phyloP scores from a whole-genome alignment of 108 stramenopile genomes.

The Nitzschia putrida region DNA sequence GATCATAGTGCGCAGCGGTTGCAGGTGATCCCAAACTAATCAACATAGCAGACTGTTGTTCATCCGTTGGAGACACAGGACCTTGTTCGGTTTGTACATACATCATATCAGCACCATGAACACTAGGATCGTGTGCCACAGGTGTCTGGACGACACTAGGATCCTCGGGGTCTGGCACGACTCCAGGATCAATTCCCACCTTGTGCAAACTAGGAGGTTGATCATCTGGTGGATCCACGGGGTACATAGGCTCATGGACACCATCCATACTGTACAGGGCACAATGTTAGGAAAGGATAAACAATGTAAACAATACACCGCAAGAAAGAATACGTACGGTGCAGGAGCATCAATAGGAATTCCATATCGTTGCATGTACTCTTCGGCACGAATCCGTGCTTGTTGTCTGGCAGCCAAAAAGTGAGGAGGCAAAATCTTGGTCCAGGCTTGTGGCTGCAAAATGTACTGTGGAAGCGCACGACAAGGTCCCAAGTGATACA shows the following conservation, averaged over 20 bases:
- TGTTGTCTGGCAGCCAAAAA: constrained; percentile 69
- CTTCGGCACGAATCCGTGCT: constrained; percentile 67
- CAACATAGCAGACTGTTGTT: constrained; percentile 6
- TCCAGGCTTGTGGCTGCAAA: constrained; percentile 80
- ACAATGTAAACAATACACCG: neutral
- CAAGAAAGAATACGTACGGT: too few species aligned
- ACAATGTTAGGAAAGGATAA: too few species aligned
- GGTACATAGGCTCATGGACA: neutral
- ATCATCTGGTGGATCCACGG: constrained; percentile 56
- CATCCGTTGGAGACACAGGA: neutral
- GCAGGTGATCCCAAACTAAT: neutral
- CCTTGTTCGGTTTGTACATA: neutral
- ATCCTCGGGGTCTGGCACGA: constrained; percentile 7
- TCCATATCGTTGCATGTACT: constrained; percentile 45
- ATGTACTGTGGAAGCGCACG: constrained; percentile 81
- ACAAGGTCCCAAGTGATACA: constrained; percentile 87
- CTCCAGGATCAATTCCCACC: constrained; percentile 10
- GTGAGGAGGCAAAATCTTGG: constrained; percentile 79
- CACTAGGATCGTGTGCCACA: constrained; percentile 8
- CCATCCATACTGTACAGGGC: neutral
- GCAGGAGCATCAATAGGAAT: neutral
- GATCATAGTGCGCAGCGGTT: neutral
- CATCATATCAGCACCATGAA: constrained; percentile 1
- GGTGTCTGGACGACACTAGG: neutral
- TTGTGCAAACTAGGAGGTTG: constrained; percentile 55